These are phyloP conservation scores for Botrytis galanthina DNA, from an alignment of 2,329 filamentous ascomycete genomes.

Conservation along the genomic window DNA sequence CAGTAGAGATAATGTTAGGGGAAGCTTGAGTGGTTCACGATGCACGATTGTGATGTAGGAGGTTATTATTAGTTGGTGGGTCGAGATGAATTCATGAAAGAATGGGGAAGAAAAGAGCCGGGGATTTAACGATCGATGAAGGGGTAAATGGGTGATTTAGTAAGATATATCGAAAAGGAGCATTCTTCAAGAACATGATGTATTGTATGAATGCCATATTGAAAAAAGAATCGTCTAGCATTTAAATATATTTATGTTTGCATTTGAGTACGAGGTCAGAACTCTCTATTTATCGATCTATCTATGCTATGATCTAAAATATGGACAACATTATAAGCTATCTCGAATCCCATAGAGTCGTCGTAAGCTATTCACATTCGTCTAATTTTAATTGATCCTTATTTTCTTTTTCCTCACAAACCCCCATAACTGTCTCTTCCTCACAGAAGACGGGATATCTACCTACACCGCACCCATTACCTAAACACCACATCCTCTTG, in stretches of 20 bases:
- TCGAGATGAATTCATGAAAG: neutral
- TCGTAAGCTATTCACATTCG: neutral
- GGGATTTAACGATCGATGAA: conserved; percentile 9
- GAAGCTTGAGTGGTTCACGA: neutral
- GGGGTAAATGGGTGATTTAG: neutral
- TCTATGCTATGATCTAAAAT: neutral
- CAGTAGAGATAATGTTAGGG: neutral
- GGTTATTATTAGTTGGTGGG: neutral
- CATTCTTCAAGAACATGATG: neutral
- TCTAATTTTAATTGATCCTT: neutral
- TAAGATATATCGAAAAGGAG: neutral
- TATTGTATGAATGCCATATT: neutral
- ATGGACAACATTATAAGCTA: neutral
- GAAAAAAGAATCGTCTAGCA: neutral
- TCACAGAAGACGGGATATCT: neutral
- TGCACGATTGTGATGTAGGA: neutral
- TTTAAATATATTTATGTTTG: neutral
- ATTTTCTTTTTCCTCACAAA: no score
- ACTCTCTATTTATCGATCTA: neutral
- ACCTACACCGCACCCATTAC: neutral
- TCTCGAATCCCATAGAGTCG: neutral
- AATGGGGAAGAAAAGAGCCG: neutral
- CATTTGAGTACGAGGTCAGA: neutral
- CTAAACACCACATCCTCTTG: neutral
- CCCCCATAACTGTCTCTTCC: neutral